Conservation (phyloP, 169 alveolate species). For the Plasmodium chabaudi region DNA sequence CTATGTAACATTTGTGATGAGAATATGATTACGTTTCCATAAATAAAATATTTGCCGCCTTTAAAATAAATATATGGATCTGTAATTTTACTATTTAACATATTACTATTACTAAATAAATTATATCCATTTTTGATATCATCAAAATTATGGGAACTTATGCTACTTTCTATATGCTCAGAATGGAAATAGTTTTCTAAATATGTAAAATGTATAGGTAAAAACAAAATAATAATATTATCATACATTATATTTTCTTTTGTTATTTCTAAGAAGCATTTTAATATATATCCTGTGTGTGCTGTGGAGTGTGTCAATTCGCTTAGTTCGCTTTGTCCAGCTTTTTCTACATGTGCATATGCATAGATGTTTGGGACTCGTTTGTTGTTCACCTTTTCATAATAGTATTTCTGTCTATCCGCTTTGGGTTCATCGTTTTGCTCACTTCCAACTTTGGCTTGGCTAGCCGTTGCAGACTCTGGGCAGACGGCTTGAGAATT, state of each 20-base stretch:
- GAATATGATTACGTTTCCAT: conserved; percentile 54
- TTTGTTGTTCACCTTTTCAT: conserved; percentile 43
- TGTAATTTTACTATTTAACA: conserved; percentile 49
- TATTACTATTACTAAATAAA: conserved; percentile 47
- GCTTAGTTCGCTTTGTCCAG: not conserved
- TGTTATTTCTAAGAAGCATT: conserved; percentile 43
- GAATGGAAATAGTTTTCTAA: conserved; percentile 34
- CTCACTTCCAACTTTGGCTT: not conserved
- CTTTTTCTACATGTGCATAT: conserved; percentile 21
- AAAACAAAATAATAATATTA: conserved; percentile 39
- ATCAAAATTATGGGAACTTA: conserved; percentile 35
- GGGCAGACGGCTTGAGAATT: no score
- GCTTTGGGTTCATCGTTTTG: not conserved
- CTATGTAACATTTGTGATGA: conserved; percentile 31
- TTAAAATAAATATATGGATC: conserved; percentile 61
- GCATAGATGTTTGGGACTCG: conserved; percentile 67
- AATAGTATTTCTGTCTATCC: not conserved
- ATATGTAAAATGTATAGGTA: conserved; percentile 33
- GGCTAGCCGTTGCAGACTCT: not conserved
- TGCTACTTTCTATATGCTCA: conserved; percentile 46
- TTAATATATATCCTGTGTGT: conserved; percentile 56
- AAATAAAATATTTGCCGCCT: conserved; percentile 40
- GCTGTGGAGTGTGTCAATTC: conserved; percentile 26
- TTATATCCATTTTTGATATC: conserved; percentile 65
- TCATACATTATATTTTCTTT: conserved; percentile 66